A percentile compares a stretch with the other conserved stretches of the same genome.
Evolutionary conservation across 78 protist genomes (phyloP).

Genomic region (Corallochytrium limacisporum): DNA sequence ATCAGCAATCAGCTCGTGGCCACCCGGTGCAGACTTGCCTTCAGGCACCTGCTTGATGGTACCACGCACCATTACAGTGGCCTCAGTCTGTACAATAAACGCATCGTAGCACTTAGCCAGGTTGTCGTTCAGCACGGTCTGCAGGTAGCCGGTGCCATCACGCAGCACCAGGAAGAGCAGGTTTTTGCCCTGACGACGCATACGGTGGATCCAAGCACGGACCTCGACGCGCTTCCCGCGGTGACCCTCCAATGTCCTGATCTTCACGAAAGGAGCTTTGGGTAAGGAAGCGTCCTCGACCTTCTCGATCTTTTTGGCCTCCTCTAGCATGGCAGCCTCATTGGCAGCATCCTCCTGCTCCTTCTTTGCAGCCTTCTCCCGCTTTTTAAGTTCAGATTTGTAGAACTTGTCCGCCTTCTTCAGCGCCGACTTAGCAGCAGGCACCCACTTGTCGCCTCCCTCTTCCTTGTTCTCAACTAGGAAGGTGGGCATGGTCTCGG

Average conservation of each 20-base stretch:
- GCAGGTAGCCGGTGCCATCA: constrained; percentile 87
- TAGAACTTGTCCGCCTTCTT: constrained; percentile 7
- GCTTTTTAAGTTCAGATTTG: neutral
- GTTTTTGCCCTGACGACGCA: constrained; percentile 43
- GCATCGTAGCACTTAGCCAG: constrained; percentile 22
- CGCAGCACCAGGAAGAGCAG: constrained; percentile 70
- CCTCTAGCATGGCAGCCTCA: too few relatives aligned
- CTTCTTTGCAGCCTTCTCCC: constrained; percentile 7
- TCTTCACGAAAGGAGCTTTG: neutral
- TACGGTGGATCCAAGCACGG: constrained; percentile 72
- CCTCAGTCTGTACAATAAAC: constrained; percentile 33
- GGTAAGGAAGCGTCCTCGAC: neutral
- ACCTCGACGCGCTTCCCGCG: constrained; percentile 50
- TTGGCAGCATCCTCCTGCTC: neutral
- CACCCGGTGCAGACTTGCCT: constrained; percentile 56
- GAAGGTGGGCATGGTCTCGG: too few relatives aligned
- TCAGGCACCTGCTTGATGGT: constrained; percentile 34
- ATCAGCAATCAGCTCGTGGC: constrained; percentile 58
- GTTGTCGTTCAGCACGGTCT: constrained; percentile 42
- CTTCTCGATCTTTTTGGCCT: neutral
- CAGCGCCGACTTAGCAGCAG: neutral
- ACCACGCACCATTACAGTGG: constrained; percentile 47
- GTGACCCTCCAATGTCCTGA: constrained; percentile 21
- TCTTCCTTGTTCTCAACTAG: neutral
- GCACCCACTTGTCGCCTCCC: neutral